Evolutionary conservation across 805 yeast genomes (phyloP).

Genomic region (Pichia nakasei): DNA sequence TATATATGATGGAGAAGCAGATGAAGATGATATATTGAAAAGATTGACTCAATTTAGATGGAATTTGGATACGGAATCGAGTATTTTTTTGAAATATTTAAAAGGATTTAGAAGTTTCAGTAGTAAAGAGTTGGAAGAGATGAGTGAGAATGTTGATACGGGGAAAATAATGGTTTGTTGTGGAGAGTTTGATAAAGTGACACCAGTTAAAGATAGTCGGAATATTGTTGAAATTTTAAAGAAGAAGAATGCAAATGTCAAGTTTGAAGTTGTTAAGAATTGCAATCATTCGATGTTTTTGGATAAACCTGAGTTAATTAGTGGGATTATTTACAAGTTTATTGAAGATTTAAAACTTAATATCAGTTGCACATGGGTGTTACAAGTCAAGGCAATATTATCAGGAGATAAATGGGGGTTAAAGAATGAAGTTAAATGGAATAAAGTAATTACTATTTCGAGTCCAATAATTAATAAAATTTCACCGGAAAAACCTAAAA

Average conservation of each 20-base stretch:
- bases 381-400: conserved; percentile 50
- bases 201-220: conserved; percentile 28
- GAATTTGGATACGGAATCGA: conserved; percentile 57
- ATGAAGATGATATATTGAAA: conserved; percentile 22
- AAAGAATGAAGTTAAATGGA: conserved; percentile 70
- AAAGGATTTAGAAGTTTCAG: conserved; percentile 39
- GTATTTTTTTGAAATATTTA: conserved; percentile 44
- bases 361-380: conserved; percentile 64
- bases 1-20: conserved; percentile 22
- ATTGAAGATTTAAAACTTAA: conserved; percentile 39
- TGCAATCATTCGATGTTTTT: conserved; percentile 62
- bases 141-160: conserved; percentile 29
- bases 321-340: conserved; percentile 55
- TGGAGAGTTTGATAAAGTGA: conserved; percentile 49
- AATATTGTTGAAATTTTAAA: conserved; percentile 2
- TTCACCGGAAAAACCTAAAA: conserved; percentile 20
- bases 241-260: conserved; percentile 26
- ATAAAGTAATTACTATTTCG: conserved; percentile 43
- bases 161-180: conserved; percentile 46
- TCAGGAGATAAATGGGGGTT: conserved; percentile 73
- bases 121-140: conserved; percentile 34
- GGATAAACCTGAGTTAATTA: conserved; percentile 53
- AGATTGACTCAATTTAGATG: conserved; percentile 55
- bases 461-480: conserved; percentile 29
- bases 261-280: conserved; percentile 31